These are phyloP conservation scores for Podaxis pistillaris DNA, from an alignment of 768 basidiomycete genomes.

Conservation along the genomic window DNA sequence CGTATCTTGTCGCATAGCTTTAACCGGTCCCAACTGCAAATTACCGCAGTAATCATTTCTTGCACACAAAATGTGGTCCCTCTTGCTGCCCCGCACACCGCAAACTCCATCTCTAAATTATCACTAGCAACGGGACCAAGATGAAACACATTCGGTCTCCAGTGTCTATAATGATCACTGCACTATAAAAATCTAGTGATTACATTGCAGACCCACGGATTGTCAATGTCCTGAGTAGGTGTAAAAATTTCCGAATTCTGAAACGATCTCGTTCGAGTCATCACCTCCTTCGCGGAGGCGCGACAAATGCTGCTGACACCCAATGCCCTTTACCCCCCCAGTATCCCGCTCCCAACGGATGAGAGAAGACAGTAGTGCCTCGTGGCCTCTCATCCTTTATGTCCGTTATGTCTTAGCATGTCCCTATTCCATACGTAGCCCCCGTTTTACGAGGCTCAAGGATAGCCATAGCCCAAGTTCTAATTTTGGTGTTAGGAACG, in stretches of 20 bases:
- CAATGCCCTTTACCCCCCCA: background rate
- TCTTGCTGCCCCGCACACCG: too few species aligned
- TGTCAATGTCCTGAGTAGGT: background rate
- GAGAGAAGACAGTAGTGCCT: background rate
- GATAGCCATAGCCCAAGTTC: background rate
- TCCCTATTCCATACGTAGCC: background rate
- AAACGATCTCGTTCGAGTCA: background rate
- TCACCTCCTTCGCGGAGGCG: background rate
- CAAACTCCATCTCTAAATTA: background rate
- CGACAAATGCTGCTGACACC: background rate
- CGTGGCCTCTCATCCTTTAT: background rate
- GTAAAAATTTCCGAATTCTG: too few species aligned
- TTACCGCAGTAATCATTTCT: too few species aligned
- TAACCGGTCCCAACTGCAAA: too few species aligned
- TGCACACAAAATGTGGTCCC: too few species aligned
- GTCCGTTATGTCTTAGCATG: background rate
- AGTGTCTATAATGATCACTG: too few species aligned
- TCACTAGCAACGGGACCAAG: background rate
- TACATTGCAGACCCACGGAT: background rate
- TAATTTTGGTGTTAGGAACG: background rate
- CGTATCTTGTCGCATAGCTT: too few species aligned
- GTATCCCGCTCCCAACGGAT: constrained; percentile 2
- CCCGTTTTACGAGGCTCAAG: background rate
- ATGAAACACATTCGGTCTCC: background rate
- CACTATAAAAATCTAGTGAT: too few species aligned